Evolutionary conservation across 1,139 yeast genomes (phyloP), one percentile per base, ranked within the genome.

Genomic region (Saccharomycopsis hybrid): DNA sequence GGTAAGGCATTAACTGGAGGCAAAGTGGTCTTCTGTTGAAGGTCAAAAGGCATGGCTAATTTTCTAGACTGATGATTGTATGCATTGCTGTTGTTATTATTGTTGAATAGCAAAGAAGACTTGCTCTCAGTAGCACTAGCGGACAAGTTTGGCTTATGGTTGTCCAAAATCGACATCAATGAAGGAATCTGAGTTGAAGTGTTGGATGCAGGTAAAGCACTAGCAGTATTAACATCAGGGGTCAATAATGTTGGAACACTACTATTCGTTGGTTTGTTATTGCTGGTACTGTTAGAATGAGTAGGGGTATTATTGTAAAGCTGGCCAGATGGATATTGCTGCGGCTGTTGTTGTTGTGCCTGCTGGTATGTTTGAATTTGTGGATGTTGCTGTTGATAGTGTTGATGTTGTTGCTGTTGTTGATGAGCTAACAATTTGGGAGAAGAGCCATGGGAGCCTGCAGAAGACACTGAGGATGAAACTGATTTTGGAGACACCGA

Each of bases 401-500:
- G 44, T 5, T 42, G 33, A 5, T 29, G 29, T 38, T n/a, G 9
- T 5, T 38, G 11, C 31, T n/a, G 25, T 5, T 13, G 39, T 11
- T 13, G 37, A 25, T 30, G 47, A 5, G 2, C 25, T 9, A 31
- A 37, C 27, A 37, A 36, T n/a, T 43, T 42, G 24, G 53, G 46
- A 5, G 52, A 44, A 24, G 47, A 31, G 4, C 47, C 47, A 35
- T 30, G 31, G 18, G 49, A 41, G 27, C 43, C 46, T 4, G 41
- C 35, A 18, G 49, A 46, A 5, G 48, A 43, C 7, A 49, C 44
- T 5, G 53, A 49, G 7, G 54, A 51, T 24, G 50, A 31, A 27
- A 35, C 48, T 3, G 48, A 43, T 41, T 50, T 49, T 1, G 54
- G 54, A 8, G 54, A 51, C 33, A 51, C 50, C 8, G 47, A 43